Evolutionary conservation across 352 stramenopile genomes (phyloP).

Genomic region (Globisporangium spiculum): DNA sequence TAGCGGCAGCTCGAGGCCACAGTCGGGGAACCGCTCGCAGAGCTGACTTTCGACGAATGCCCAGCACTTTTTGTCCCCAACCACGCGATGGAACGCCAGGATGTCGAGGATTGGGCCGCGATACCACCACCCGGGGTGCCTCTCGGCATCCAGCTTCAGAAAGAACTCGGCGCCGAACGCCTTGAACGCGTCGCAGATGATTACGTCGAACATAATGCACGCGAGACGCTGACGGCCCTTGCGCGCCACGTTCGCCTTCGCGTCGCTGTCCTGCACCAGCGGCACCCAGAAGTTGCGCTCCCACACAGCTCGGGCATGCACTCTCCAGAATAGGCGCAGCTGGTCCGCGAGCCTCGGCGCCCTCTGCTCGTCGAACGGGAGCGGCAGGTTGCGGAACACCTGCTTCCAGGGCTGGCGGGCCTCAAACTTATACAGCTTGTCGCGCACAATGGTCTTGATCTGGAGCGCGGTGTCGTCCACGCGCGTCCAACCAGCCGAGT

Average conservation of each 20-base stretch:
- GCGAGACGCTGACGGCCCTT: constrained; percentile 35
- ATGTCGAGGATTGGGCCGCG: constrained; percentile 34
- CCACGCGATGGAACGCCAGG: constrained; percentile 22
- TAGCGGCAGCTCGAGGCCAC: constrained; percentile 34
- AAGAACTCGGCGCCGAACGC: constrained; percentile 42
- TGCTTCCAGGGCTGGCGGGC: constrained; percentile 31
- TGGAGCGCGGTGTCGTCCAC: neutral
- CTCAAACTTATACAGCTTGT: constrained; percentile 23
- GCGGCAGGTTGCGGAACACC: constrained; percentile 28
- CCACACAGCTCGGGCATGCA: constrained; percentile 38
- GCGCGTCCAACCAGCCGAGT: neutral
- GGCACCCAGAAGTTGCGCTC: constrained; percentile 56
- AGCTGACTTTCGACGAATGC: constrained; percentile 34
- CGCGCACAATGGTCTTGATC: constrained; percentile 1
- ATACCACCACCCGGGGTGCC: constrained; percentile 59
- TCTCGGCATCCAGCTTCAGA: constrained; percentile 34
- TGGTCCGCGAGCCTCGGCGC: constrained; percentile 22
- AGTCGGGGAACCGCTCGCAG: constrained; percentile 40
- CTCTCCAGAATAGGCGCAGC: constrained; percentile 37
- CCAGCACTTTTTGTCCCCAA: constrained; percentile 30
- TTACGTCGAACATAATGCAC: constrained; percentile 28
- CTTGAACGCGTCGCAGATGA: constrained; percentile 31
- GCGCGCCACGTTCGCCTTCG: constrained; percentile 20
- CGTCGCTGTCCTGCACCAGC: constrained; percentile 10
- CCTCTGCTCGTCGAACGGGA: constrained; percentile 35